phyloP scores from a whole-genome alignment of 257 asterid genomes.

The Nicotiana otophora region DNA sequence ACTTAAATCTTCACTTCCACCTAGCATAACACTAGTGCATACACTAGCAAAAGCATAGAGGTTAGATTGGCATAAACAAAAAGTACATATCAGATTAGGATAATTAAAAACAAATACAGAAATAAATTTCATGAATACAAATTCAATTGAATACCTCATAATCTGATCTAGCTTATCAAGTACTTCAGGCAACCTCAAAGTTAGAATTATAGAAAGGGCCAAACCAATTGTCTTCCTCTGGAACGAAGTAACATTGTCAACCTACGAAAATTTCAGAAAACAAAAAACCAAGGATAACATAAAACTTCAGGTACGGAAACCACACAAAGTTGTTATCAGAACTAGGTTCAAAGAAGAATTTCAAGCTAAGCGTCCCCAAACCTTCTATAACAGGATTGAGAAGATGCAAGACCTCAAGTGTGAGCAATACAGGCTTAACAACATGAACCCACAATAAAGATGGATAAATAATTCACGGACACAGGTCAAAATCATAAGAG shows the following conservation, averaged over 20 bases:
- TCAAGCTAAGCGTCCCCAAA: background rate
- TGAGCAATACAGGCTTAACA: background rate
- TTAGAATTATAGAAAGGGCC: conserved; percentile 77
- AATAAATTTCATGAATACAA: background rate
- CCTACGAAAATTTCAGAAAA: conserved; percentile 37
- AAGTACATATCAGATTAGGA: background rate
- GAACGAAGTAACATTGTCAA: conserved; percentile 60
- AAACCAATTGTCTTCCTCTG: conserved; percentile 74
- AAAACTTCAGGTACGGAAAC: background rate
- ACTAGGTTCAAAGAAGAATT: background rate
- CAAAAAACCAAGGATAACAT: background rate
- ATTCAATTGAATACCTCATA: conserved; percentile 51
- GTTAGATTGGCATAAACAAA: conserved; percentile 10
- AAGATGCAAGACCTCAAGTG: background rate
- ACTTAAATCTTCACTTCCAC: conserved; percentile 69
- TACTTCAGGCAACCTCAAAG: conserved; percentile 83
- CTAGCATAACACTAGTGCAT: conserved; percentile 83
- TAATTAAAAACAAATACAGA: conserved; percentile 9
- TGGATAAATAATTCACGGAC: background rate
- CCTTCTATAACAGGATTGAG: background rate
- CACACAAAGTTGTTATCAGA: background rate
- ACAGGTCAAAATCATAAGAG: background rate
- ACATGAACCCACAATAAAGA: background rate
- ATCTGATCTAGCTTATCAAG: conserved; percentile 93
- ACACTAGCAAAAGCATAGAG: conserved; percentile 38